These are phyloP conservation scores for Brassica nigra DNA, from an alignment of 345 rosid species.

Conservation along the genomic window DNA sequence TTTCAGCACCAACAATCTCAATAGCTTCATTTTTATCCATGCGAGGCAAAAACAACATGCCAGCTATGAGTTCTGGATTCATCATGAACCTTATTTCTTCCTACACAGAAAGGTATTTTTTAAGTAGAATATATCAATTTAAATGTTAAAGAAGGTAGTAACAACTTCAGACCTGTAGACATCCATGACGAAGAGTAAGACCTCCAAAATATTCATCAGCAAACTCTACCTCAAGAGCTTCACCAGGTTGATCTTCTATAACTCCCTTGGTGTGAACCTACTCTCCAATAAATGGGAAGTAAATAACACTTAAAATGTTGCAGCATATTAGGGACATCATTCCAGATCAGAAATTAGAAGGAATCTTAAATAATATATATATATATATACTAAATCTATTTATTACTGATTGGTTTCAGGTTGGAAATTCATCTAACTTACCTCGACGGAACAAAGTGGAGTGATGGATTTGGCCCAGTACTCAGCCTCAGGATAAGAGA, in stretches of 20 bases:
- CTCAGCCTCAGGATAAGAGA: conserved; percentile 57
- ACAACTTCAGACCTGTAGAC: conserved; percentile 63
- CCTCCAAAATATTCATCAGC: conserved; percentile 89
- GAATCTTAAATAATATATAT: not conserved
- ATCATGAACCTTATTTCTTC: conserved; percentile 95
- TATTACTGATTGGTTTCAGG: too few relatives aligned
- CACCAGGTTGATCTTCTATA: conserved; percentile 70
- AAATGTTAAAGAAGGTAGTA: not conserved
- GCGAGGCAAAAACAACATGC: conserved; percentile 90
- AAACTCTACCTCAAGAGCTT: conserved; percentile 82
- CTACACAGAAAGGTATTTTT: conserved; percentile 30
- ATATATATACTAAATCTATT: too few relatives aligned
- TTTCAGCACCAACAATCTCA: conserved; percentile 83
- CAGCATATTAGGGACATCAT: too few relatives aligned
- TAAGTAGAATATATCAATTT: too few relatives aligned
- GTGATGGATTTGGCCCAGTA: conserved; percentile 64
- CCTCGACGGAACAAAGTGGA: conserved; percentile 75
- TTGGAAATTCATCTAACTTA: conserved; percentile 2
- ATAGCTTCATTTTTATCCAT: conserved; percentile 85
- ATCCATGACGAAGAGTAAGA: conserved; percentile 70
- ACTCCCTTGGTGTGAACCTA: conserved; percentile 63
- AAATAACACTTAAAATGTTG: not conserved
- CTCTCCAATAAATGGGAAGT: not conserved
- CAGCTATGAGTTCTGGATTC: conserved; percentile 80
- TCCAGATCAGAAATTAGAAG: not conserved